These are phyloP conservation scores for Leishmania braziliensis DNA, from an alignment of 208 protist genomes.

Conservation along the genomic window DNA sequence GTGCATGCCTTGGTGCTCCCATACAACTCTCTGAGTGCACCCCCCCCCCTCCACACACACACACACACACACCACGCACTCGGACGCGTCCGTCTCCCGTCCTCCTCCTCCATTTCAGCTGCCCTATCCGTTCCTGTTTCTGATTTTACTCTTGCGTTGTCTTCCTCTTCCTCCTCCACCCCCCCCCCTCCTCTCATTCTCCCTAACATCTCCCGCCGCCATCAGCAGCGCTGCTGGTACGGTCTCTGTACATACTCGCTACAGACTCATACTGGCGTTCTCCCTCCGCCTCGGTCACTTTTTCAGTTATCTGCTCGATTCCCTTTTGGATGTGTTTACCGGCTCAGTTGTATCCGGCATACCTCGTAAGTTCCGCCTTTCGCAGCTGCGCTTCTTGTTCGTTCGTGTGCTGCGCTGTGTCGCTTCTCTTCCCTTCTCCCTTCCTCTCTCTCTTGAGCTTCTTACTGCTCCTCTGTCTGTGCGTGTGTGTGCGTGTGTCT, in stretches of 20 bases:
- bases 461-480: neutral
- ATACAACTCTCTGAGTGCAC: neutral
- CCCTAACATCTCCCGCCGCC: neutral
- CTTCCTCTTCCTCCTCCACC: neutral
- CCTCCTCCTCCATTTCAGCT: neutral
- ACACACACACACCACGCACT: neutral
- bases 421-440: neutral
- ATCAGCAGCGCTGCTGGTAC: neutral
- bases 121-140: neutral
- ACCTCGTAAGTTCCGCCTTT: too few relatives aligned
- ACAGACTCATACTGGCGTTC: neutral
- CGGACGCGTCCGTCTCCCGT: neutral
- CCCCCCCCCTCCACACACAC: neutral
- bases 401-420: neutral
- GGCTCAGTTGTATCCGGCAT: too few relatives aligned
- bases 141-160: neutral
- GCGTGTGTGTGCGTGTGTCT: slow-evolving; percentile 5
- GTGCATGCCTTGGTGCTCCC: neutral
- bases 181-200: neutral
- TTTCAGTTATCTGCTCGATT: neutral
- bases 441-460: neutral
- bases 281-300: neutral
- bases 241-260: slow-evolving; percentile 1
- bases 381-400: neutral
- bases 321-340: neutral